Conservation (phyloP, 2,329 filamentous ascomycete genomes). For the Westerdykella aurantiaca region DNA sequence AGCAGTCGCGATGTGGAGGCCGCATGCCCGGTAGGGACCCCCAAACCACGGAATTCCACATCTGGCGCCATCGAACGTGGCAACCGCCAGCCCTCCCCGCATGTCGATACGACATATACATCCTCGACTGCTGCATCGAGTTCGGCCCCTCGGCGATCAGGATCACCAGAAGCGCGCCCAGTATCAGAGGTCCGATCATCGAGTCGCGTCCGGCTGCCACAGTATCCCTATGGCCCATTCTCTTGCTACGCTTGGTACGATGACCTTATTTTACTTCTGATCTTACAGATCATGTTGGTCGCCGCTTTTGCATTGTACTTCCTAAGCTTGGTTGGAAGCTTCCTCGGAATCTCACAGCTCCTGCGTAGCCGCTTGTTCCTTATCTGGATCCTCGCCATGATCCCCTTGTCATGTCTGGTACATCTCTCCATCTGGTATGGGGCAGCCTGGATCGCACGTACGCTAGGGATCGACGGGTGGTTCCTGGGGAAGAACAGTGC, state of each 20-base stretch:
- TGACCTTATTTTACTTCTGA: constrained; percentile 13
- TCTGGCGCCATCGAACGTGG: neutral
- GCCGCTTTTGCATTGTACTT: constrained; percentile 13
- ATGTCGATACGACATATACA: too few species aligned
- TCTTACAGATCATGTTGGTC: constrained; percentile 14
- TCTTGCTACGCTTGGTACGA: constrained; percentile 12
- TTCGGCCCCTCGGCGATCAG: neutral
- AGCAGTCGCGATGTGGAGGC: too few species aligned
- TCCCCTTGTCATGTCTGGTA: constrained; percentile 13
- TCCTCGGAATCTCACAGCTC: constrained; percentile 16
- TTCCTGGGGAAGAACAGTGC: constrained; percentile 4
- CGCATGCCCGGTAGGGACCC: neutral
- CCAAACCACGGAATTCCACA: neutral
- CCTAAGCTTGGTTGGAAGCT: constrained; percentile 7
- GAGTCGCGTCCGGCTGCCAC: constrained; percentile 3
- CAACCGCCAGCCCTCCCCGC: neutral
- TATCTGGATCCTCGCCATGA: constrained; percentile 13
- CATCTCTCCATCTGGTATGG: constrained; percentile 16
- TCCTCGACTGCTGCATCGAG: neutral
- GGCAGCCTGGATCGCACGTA: constrained; percentile 5
- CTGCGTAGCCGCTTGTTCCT: constrained; percentile 16
- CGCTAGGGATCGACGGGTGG: constrained; percentile 5
- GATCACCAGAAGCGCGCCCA: neutral
- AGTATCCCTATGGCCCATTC: constrained; percentile 11
- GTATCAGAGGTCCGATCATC: neutral